These are phyloP conservation scores for Phytophthora hibernalis DNA, from an alignment of 352 stramenopile species.

Conservation along the genomic window DNA sequence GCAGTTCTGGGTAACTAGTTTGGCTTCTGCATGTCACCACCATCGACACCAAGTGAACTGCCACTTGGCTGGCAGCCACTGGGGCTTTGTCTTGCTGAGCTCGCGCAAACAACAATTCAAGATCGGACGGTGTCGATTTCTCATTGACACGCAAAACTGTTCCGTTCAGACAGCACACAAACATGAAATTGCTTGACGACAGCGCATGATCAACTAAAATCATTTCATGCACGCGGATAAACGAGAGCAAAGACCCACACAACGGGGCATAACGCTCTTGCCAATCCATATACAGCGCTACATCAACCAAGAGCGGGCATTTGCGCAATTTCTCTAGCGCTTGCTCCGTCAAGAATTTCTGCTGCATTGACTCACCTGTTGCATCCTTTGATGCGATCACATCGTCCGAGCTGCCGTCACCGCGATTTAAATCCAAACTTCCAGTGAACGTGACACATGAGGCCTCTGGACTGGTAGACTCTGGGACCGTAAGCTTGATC, in stretches of 20 bases:
- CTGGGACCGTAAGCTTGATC: constrained; percentile 28
- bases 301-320: constrained; percentile 72
- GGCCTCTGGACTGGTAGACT: constrained; percentile 4
- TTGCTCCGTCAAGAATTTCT: constrained; percentile 48
- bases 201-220: constrained; percentile 81
- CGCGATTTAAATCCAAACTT: constrained; percentile 37
- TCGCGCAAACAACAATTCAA: constrained; percentile 43
- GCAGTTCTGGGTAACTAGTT: constrained; percentile 67
- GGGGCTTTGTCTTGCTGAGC: constrained; percentile 23
- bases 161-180: constrained; percentile 75
- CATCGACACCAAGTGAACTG: constrained; percentile 69
- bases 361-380: constrained; percentile 59
- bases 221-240: constrained; percentile 86
- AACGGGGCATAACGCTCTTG: constrained; percentile 62
- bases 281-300: constrained; percentile 64
- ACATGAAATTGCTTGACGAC: constrained; percentile 49
- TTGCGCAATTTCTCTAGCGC: constrained; percentile 52
- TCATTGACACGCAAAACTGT: constrained; percentile 67
- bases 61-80: constrained; percentile 44
- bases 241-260: constrained; percentile 66
- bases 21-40: constrained; percentile 59
- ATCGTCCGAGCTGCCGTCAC: constrained; percentile 11
- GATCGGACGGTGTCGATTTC: constrained; percentile 56
- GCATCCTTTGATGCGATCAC: constrained; percentile 1
- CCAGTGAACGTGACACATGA: constrained; percentile 51